phyloP scores from a whole-genome alignment of 1,139 yeast species.

The Yamadazyma atmosphaerica region DNA sequence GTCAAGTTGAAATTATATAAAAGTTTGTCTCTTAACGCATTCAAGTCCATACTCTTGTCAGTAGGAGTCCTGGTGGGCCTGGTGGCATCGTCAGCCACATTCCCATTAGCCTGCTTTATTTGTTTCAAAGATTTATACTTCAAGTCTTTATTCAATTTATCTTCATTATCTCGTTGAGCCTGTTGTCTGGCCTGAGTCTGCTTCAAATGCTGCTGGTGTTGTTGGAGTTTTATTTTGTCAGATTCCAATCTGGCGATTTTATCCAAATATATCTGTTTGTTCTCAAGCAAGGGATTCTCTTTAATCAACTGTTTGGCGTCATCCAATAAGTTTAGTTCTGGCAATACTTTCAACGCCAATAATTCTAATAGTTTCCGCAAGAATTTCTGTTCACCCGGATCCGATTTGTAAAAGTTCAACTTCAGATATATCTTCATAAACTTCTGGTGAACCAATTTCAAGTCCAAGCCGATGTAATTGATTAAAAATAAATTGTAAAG shows the following conservation, averaged over 20 bases:
- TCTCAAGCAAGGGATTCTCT: constrained; percentile 19
- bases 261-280: constrained; percentile 14
- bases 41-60: constrained; percentile 6
- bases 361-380: constrained; percentile 30
- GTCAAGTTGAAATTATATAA: constrained; percentile 13
- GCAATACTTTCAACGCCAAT: constrained; percentile 38
- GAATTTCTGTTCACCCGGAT: constrained; percentile 18
- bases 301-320: constrained; percentile 30
- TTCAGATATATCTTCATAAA: constrained; percentile 11
- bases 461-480: constrained; percentile 19
- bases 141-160: constrained; percentile 28
- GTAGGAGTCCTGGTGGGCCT: neutral
- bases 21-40: constrained; percentile 11
- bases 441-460: constrained; percentile 11
- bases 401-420: constrained; percentile 6
- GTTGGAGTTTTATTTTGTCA: constrained; percentile 17
- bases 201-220: constrained; percentile 20
- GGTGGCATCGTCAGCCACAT: neutral
- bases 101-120: constrained; percentile 17
- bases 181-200: constrained; percentile 24
- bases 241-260: constrained; percentile 21
- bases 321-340: constrained; percentile 26
- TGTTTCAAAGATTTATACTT: constrained; percentile 37
- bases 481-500: constrained; percentile 35
- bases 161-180: constrained; percentile 23